These are phyloP conservation scores for Dactylonectria macrodidyma DNA, from an alignment of 2,329 filamentous ascomycete genomes.

Conservation along the genomic window DNA sequence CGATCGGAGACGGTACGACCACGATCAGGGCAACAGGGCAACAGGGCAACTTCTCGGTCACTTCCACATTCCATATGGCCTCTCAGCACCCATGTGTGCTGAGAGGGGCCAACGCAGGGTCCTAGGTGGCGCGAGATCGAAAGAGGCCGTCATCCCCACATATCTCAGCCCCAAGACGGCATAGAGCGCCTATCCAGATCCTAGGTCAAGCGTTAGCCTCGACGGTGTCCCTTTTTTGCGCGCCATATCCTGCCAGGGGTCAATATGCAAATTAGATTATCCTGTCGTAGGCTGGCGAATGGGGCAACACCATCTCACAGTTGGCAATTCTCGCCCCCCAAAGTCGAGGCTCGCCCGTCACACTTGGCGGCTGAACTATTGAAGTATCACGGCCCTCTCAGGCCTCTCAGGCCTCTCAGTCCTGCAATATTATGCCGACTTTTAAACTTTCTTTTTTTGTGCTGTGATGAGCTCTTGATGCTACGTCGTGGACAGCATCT, in stretches of 20 bases:
- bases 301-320: neutral
- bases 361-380: neutral
- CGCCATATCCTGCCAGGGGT: constrained; percentile 13
- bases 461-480: neutral
- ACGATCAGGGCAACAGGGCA: constrained; percentile 11
- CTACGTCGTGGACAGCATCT: constrained; percentile 29
- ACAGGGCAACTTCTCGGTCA: neutral
- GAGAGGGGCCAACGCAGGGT: neutral
- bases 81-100: constrained; percentile 1
- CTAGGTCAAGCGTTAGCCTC: constrained; percentile 32
- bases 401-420: neutral
- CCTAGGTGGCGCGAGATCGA: constrained; percentile 12
- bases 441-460: neutral
- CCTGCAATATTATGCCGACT: neutral
- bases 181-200: constrained; percentile 5
- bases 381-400: neutral
- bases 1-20: constrained; percentile 6
- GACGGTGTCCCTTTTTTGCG: constrained; percentile 7
- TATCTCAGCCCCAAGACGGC: constrained; percentile 1
- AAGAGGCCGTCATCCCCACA: constrained; percentile 12
- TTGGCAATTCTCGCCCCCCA: neutral
- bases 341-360: neutral
- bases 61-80: constrained; percentile 24
- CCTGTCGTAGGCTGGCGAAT: neutral
- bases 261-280: constrained; percentile 6